Conservation (phyloP, 441 rosid genomes). For the Lepidium campestre region DNA sequence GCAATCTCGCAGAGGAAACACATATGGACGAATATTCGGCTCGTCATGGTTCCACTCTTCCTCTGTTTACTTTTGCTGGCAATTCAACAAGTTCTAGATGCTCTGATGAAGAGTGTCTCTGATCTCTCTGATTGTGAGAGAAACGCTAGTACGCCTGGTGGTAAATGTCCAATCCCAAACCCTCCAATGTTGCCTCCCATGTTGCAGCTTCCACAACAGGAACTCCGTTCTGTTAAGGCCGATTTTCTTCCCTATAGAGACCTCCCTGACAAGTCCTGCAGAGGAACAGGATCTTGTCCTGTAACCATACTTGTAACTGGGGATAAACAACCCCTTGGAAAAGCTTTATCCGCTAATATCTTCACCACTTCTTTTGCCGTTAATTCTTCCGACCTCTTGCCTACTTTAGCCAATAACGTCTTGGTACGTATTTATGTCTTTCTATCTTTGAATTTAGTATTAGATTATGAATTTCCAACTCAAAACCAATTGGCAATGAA, state of each 20-base stretch:
- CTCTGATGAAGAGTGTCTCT: conserved; percentile 19
- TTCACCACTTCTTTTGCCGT: conserved; percentile 36
- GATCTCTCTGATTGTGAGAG: conserved; percentile 40
- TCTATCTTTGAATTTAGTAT: not conserved
- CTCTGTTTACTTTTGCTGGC: conserved; percentile 58
- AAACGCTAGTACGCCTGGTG: not conserved
- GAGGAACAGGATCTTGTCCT: conserved; percentile 61
- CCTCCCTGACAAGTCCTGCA: conserved; percentile 72
- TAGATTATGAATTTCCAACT: too few species aligned
- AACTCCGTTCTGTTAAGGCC: conserved; percentile 61
- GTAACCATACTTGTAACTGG: conserved; percentile 67
- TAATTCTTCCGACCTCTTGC: conserved; percentile 36
- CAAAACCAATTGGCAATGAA: too few species aligned
- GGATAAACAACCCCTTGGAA: conserved; percentile 53
- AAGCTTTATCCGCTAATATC: conserved; percentile 54
- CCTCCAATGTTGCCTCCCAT: conserved; percentile 78
- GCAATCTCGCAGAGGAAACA: conserved; percentile 61
- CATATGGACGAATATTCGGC: conserved; percentile 60
- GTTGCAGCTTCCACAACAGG: conserved; percentile 57
- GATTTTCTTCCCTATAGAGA: conserved; percentile 32
- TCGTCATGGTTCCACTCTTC: conserved; percentile 61
- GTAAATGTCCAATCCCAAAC: conserved; percentile 42
- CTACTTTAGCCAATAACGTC: conserved; percentile 41
- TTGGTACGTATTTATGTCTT: conserved; percentile 42
- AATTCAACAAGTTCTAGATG: conserved; percentile 43